Evolutionary conservation across 1,284 basidiomycete species (phyloP), one percentile per base, ranked within the genome.

Genomic region (Xanthoconium separans): DNA sequence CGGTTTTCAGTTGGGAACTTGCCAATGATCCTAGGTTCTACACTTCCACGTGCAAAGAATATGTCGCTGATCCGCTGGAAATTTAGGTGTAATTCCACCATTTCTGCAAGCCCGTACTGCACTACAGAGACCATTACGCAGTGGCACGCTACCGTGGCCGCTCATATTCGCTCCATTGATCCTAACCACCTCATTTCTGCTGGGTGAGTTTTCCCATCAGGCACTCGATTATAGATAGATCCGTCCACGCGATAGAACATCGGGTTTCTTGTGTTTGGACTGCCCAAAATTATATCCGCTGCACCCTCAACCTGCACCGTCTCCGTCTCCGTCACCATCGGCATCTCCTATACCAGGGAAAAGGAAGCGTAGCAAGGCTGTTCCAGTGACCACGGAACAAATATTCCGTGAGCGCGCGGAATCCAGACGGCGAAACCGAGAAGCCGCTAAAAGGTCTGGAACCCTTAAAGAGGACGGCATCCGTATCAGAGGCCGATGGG

Each of bases 171-270:
- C 39, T 58, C 63, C 0, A 60, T 81, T 39, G 86, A 89, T 62
- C 78, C 80, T 4, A 85, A 87, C 60, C 87, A 89, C 65, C 70
- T 88, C 41, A 73, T 87, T 44, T 75, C 83, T 10, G 75, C 84
- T 37, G 85, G 87, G 81, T 85, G 62, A 58, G 74, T 60, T 54
- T 40, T 29, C 20, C 18, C 34, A 2, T 12, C n/a, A 33, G 42
- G 34, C 27, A 47, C 33, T 52, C 6, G 18, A 16, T 58, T 40
- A 42, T 43, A 44, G 20, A 34, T 29, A 4, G 13, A 54, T 43
- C 10, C 11, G 18, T 29, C 41, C 33, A 37, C 15, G 18, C 18
- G 22, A 42, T 57, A 87, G 85, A 27, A 72, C 71, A 33, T 77
- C 79, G 58, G 85, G 85, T 12, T 87, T 81, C 64, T 69, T 80